Base-by-base conservation (phyloP, 495 filamentous ascomycete species). In the Hyaloscypha hepaticicola region DNA sequence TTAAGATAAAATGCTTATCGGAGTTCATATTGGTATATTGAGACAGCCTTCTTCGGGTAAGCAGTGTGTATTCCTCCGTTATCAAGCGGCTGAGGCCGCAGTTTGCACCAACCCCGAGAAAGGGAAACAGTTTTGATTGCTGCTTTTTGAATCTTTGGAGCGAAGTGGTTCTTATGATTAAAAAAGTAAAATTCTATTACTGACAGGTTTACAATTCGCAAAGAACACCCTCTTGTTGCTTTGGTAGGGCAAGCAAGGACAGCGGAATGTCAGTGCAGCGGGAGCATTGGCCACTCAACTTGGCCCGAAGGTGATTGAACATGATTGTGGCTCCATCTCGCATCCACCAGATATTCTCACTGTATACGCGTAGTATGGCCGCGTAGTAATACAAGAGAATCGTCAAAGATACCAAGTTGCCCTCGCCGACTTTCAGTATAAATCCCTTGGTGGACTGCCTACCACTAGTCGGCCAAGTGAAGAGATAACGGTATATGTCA, bases 301-400 rank as follows among this genome's bases (percentile, higher is more conserved):
- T 60, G 12, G 21, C 3, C 16, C 19, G 28, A n/a, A 60, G 24
- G 8, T 28, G 2, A 60, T 4, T 55, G 48, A 49, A 60, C 63
- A 65, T 65, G 9, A 11, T 60, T 38, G 53, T 12, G 5, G 55
- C 63, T 29, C 48, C 51, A 29, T 65, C 57, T 60, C 50, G 45
- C 63, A 65, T 60, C 41, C 56, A 65, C 63, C 63, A 65, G 25
- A 65, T 34, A 7, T 58, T 29, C 8, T 60, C 56, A 5, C 45
- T 53, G 21, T 9, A 22, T 7, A 65, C 27, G 9, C 56, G 25
- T 3, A 55, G 11, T 12, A 65, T 60, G 19, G 63, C 63, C 5
- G 63, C 55, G 27, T 50, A 65, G 28, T 65, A 65, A 27, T 38
- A 60, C 29, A 60, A 25, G 1, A 65, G 38, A 11, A 65, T 53